These are phyloP conservation scores for Fusarium drepaniforme DNA, from an alignment of 2,329 filamentous ascomycete genomes.

Conservation along the genomic window DNA sequence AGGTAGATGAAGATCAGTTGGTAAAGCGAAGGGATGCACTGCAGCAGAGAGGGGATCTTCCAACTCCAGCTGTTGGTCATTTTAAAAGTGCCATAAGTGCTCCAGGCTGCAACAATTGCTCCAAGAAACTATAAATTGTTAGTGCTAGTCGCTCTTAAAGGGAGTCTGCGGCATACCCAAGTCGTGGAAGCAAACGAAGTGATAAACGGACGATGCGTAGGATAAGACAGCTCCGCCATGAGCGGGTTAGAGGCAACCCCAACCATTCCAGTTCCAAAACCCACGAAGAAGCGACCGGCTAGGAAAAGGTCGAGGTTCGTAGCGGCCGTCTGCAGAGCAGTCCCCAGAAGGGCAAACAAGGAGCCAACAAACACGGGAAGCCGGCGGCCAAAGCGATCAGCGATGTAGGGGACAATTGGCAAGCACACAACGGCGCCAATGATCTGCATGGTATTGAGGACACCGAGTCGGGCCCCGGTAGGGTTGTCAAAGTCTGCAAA, in stretches of 20 bases:
- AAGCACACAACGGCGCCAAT: background rate
- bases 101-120: constrained; percentile 7
- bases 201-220: background rate
- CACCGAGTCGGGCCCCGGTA: background rate
- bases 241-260: background rate
- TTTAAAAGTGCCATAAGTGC: constrained; percentile 4
- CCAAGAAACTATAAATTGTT: constrained; percentile 9
- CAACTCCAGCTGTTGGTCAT: constrained; percentile 12
- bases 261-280: background rate
- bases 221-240: background rate
- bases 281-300: background rate
- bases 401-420: background rate
- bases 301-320: background rate
- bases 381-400: background rate
- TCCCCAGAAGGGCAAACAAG: background rate
- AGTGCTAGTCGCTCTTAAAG: background rate
- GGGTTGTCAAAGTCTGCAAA: background rate
- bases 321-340: background rate
- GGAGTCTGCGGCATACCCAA: background rate
- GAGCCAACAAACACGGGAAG: background rate
- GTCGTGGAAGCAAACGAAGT: background rate
- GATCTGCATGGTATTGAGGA: constrained; percentile 5
- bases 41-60: constrained; percentile 7
- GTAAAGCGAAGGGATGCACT: background rate
- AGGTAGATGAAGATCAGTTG: background rate